Evolutionary conservation across 495 filamentous ascomycete species (phyloP), one percentile per base, ranked within the genome.

Genomic region (Extremus antarcticus): DNA sequence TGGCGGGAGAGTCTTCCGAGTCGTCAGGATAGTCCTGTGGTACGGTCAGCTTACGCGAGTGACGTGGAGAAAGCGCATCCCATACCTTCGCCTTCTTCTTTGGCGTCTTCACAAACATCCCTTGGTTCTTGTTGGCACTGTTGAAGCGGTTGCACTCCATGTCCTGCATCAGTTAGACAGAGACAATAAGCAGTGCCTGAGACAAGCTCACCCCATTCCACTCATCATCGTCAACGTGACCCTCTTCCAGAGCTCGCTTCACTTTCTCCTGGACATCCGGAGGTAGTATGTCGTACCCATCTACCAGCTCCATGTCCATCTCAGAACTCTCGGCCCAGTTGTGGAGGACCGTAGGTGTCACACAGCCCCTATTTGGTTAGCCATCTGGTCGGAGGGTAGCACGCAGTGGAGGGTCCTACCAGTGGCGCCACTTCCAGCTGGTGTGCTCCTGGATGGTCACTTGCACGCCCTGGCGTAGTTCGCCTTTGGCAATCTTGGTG

Each of bases 231-330:
- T 81, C 79, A 53, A 94, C 80, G 60, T 90, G 84, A 9, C 86
- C 87, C 57, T 84, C 73, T 23, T 74, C 75, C 9, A 94, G 51
- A 16, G 81, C 85, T 23, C 71, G 71, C 51, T 67, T 66, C 32
- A 90, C 68, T 68, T 86, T 89, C 21, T 74, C 77, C 66, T 84
- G 77, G 7, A 74, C 25, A 0, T 85, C 83, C 16, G 73, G 70
- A 47, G 77, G 65, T 10, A 91, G 69, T 35, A 88, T 84, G 20
- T 90, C 87, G 58, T 72, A 87, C 49, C 88, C 88, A 68, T 91
- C 66, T 73, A 84, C 65, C 77, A 95, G 75, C 78, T 95, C 63
- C 84, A 94, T 65, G 75, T 84, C 54, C 81, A 88, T 63, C 78
- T 92, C 55, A 45, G 80, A 66, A 4, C 50, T 46, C 1, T 77